Conservation (phyloP, 148 eudicot genomes). For the Rhododendron griersonianum region DNA sequence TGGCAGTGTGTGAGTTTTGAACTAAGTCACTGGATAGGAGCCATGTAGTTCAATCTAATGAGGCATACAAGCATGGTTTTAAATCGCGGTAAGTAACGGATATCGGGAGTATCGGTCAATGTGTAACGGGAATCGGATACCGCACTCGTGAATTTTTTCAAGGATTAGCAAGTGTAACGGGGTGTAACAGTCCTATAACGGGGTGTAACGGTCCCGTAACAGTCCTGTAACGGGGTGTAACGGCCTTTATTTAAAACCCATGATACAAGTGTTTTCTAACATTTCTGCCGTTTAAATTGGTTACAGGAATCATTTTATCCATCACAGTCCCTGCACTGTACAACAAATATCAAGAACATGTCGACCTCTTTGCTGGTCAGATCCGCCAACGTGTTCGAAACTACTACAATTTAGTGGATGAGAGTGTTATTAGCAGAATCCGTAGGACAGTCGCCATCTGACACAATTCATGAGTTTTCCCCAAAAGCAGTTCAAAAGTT, state of each 20-base stretch:
- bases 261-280: background rate
- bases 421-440: constrained; percentile 45
- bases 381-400: constrained; percentile 47
- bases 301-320: constrained; percentile 60
- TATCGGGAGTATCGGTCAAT: too few species aligned
- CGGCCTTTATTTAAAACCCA: too few species aligned
- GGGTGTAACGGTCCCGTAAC: too few species aligned
- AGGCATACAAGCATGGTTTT: background rate
- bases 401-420: constrained; percentile 67
- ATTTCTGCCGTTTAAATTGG: background rate
- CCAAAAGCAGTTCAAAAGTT: background rate
- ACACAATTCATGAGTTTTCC: constrained; percentile 28
- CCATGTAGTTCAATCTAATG: background rate
- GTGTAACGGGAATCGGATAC: too few species aligned
- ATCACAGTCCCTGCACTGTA: constrained; percentile 72
- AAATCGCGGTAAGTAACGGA: too few species aligned
- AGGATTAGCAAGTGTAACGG: too few species aligned
- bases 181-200: too few species aligned
- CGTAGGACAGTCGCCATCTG: constrained; percentile 36
- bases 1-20: background rate
- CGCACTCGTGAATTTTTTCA: too few species aligned
- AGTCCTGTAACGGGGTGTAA: too few species aligned
- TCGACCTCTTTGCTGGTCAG: constrained; percentile 53
- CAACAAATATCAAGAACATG: constrained; percentile 49
- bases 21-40: background rate